These are phyloP conservation scores for Penstemon eatonii DNA, from an alignment of 257 asterid species.

Conservation along the genomic window DNA sequence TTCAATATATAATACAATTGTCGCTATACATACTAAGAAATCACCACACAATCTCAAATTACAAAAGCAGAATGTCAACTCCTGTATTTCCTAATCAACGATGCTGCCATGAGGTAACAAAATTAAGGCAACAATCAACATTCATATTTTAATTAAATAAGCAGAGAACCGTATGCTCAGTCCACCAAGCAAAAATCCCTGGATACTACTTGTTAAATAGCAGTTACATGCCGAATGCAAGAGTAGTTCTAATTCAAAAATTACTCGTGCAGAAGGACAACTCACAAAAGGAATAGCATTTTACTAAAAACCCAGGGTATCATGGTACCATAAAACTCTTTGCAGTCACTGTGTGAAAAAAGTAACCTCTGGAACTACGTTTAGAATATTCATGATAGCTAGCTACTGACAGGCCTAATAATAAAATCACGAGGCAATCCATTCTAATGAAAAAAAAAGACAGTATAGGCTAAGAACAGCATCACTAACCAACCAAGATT, in stretches of 20 bases:
- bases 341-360: background rate
- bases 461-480: background rate
- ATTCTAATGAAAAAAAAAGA: background rate
- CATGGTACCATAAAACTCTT: background rate
- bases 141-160: too few relatives aligned
- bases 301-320: background rate
- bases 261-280: background rate
- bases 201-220: too few relatives aligned
- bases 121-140: background rate
- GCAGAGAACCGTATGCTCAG: background rate
- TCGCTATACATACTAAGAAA: conserved; percentile 4
- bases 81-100: background rate
- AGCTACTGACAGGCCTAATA: background rate
- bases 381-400: background rate
- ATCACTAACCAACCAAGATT: background rate
- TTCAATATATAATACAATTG: conserved; percentile 23
- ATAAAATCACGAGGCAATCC: background rate
- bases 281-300: background rate
- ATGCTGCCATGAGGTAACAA: background rate
- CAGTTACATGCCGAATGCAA: background rate
- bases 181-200: background rate
- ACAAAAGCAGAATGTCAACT: background rate
- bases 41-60: background rate
- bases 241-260: background rate
- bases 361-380: background rate